Conservation (phyloP, 2,329 filamentous ascomycete genomes). For the Monosporascus sp. region DNA sequence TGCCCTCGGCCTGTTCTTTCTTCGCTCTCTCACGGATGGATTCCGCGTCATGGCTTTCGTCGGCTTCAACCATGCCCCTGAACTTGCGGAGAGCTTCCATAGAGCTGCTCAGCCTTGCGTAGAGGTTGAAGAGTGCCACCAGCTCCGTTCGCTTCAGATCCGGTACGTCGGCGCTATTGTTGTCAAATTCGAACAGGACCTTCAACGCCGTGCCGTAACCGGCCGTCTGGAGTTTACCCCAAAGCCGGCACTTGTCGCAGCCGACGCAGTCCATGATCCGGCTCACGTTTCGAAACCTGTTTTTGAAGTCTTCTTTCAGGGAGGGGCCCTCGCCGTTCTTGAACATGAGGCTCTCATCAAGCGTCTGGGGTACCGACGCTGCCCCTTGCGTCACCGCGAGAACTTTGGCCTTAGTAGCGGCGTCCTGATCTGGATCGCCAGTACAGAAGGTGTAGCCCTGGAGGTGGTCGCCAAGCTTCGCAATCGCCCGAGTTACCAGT, state of each 20-base stretch:
- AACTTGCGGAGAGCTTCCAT: conserved; percentile 72
- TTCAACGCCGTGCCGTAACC: conserved; percentile 95
- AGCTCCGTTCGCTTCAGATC: conserved; percentile 82
- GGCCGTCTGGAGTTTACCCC: conserved; percentile 94
- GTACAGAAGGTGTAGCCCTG: conserved; percentile 86
- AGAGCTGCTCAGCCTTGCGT: conserved; percentile 79
- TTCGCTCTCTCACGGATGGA: conserved; percentile 33
- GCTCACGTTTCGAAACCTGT: conserved; percentile 94
- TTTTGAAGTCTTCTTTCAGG: conserved; percentile 94
- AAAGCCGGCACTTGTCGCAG: conserved; percentile 96
- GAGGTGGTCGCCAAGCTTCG: conserved; percentile 81
- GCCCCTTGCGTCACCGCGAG: conserved; percentile 68
- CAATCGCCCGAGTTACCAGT: conserved; percentile 83
- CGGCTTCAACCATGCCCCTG: conserved; percentile 42
- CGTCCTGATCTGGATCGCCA: conserved; percentile 75
- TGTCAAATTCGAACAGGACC: conserved; percentile 90
- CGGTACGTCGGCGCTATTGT: conserved; percentile 57
- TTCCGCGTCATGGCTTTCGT: conserved; percentile 14
- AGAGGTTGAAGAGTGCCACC: conserved; percentile 90
- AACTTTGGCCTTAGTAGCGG: conserved; percentile 74
- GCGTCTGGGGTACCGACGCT: conserved; percentile 69
- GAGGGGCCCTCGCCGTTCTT: conserved; percentile 68
- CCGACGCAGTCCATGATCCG: conserved; percentile 98
- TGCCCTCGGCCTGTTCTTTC: conserved; percentile 38
- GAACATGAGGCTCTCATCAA: conserved; percentile 96